phyloP scores from a whole-genome alignment of 768 basidiomycete species.

The Dentipellis sp. region DNA sequence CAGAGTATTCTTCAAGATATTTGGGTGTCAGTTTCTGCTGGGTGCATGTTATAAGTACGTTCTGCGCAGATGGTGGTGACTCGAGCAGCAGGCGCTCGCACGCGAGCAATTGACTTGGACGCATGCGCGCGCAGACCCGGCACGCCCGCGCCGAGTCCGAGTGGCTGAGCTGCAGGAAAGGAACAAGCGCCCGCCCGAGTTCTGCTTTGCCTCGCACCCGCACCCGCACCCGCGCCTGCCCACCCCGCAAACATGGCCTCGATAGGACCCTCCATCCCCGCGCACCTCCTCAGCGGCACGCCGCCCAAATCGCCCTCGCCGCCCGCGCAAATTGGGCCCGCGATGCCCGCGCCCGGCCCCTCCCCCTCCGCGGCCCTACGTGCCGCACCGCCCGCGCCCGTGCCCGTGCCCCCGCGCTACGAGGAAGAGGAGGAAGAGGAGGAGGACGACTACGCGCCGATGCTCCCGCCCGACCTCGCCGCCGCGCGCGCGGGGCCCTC shows the following conservation, averaged over 20 bases:
- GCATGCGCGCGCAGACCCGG: background rate
- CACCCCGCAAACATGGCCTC: constrained; percentile 4
- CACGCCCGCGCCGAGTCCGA: too few relatives aligned
- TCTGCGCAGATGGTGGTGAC: too few relatives aligned
- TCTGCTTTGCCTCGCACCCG: background rate
- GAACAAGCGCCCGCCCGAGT: background rate
- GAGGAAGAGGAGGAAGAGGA: constrained; percentile 39
- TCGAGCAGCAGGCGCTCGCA: too few relatives aligned
- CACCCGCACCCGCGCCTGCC: background rate
- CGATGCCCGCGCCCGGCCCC: constrained; percentile 1
- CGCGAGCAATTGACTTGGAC: too few relatives aligned
- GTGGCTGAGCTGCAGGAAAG: background rate
- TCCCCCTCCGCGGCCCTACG: constrained; percentile 11
- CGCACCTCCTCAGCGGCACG: constrained; percentile 6
- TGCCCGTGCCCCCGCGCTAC: constrained; percentile 3
- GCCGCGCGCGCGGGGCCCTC: constrained; percentile 29
- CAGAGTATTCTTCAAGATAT: too few relatives aligned
- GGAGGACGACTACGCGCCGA: constrained; percentile 65
- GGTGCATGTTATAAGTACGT: background rate
- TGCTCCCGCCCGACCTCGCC: constrained; percentile 63
- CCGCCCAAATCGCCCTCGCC: background rate
- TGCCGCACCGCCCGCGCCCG: background rate
- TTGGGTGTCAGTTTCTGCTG: background rate
- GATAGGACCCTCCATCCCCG: constrained; percentile 20
- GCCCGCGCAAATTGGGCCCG: constrained; percentile 5